Evolutionary conservation across 495 filamentous ascomycete genomes (phyloP), one percentile per base, ranked within the genome.

Genomic region (Penicillium alfredii): DNA sequence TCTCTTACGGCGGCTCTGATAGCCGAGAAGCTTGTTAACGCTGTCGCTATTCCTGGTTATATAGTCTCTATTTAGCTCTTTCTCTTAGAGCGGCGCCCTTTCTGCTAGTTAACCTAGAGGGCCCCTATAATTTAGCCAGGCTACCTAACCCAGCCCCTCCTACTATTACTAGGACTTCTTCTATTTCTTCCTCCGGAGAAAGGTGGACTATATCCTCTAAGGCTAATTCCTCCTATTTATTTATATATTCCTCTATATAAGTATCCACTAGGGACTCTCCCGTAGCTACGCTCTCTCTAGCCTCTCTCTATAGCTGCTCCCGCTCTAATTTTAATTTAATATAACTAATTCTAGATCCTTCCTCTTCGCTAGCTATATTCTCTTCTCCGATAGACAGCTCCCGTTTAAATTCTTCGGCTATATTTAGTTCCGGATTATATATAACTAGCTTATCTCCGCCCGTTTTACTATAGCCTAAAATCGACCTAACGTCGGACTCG

Each of bases 31-130:
- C 30, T 38, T 30, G 24, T 22, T 27, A 16, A 17, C 27, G 35
- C 35, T n/a, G n/a, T n/a, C 35, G 35, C 25, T 38, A 9, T 30
- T 6, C 30, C 15, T 18, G 24, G 35, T 38, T 16, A 22, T 38
- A 38, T 38, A 16, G 35, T 29, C 21, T 30, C 8, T 20, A 38
- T 12, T 30, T 38, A 3, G 25, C 35, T 17, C 14, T 30, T 19
- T 38, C 35, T 29, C 26, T 8, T 10, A 38, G n/a, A 13, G 35
- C 35, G 14, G 25, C 35, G 15, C 35, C 12, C 19, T 38, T 38
- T 30, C 25, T 27, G 17, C 6, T 12, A 3, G 30, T 14, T 12
- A 26, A 12, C 25, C 35, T 29, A 30, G 35, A 38, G 24, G 35
- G 35, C 9, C 35, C 35, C 35, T 15, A 21, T 30, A 21, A 12